Conservation (phyloP, 176 grass and related monocot genomes). For the Eremochloa ophiuroides region DNA sequence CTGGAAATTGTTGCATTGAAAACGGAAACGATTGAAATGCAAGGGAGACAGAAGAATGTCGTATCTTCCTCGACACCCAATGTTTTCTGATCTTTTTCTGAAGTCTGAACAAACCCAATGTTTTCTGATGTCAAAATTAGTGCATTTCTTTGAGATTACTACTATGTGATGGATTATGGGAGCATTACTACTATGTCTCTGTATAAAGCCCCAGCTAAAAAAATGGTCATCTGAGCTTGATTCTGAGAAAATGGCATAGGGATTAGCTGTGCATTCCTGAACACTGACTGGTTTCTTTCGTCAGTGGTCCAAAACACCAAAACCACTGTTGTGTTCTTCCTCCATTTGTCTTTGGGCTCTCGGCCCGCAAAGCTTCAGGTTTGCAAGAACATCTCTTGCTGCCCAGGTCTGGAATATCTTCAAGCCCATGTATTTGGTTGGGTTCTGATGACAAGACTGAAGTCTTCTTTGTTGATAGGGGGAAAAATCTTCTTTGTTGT, state of each 20-base stretch:
- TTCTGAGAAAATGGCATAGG: not conserved
- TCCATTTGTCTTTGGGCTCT: not conserved
- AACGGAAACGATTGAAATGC: not conserved
- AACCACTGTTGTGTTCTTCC: not conserved
- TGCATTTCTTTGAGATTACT: not conserved
- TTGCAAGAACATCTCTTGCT: too few species aligned
- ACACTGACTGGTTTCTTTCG: slow-evolving; percentile 12
- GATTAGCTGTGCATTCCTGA: slow-evolving; percentile 3
- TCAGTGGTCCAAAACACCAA: not conserved
- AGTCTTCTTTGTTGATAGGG: too few species aligned
- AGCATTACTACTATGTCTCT: not conserved
- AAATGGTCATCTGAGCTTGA: not conserved
- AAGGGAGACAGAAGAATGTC: slow-evolving; percentile 38
- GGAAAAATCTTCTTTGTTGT: too few species aligned
- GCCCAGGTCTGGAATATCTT: not conserved
- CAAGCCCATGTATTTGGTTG: not conserved
- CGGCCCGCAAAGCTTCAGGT: not conserved
- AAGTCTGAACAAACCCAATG: not conserved
- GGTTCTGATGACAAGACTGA: too few species aligned
- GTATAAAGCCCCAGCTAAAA: not conserved
- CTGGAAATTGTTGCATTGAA: not conserved
- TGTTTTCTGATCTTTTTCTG: too few species aligned
- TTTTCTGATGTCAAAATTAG: not conserved
- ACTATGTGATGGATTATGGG: not conserved
- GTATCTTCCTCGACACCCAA: not conserved